Percentiles rank a stretch among this genome's conserved stretches.
Conservation (phyloP, 805 yeast genomes). For the Hagleromyces aurorensis region DNA sequence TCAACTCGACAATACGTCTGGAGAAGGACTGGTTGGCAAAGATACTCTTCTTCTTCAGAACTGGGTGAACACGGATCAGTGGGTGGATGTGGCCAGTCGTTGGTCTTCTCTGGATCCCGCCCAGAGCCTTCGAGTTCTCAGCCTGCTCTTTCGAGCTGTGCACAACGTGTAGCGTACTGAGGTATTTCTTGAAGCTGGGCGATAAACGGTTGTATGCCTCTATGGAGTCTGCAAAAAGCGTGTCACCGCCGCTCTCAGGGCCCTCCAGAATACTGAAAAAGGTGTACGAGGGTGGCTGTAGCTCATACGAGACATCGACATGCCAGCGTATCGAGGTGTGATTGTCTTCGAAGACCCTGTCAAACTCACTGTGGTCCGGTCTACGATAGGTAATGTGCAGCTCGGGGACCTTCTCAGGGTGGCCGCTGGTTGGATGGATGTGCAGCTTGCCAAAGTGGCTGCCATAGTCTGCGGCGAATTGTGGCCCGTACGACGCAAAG, state of each 20-base stretch:
- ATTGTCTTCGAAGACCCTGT: slow-evolving; percentile 19
- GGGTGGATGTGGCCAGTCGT: slow-evolving; percentile 52
- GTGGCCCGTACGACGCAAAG: slow-evolving; percentile 44
- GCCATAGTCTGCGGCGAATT: slow-evolving; percentile 42
- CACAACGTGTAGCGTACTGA: slow-evolving; percentile 53
- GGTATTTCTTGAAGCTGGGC: slow-evolving; percentile 48
- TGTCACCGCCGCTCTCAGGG: slow-evolving; percentile 65
- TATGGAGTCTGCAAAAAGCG: slow-evolving; percentile 55
- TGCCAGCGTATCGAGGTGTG: slow-evolving; percentile 42
- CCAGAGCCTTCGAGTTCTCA: slow-evolving; percentile 39
- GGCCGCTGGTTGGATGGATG: slow-evolving; percentile 65
- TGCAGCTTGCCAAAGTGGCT: slow-evolving; percentile 60
- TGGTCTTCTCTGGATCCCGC: slow-evolving; percentile 59
- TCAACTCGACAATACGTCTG: slow-evolving; percentile 59
- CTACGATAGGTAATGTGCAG: slow-evolving; percentile 53
- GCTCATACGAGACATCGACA: slow-evolving; percentile 65
- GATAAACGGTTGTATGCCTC: slow-evolving; percentile 68
- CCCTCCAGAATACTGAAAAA: slow-evolving; percentile 54
- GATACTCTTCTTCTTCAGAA: slow-evolving; percentile 50
- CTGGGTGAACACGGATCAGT: slow-evolving; percentile 63
- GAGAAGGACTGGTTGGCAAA: slow-evolving; percentile 54
- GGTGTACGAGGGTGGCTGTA: slow-evolving; percentile 63
- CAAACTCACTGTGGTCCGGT: slow-evolving; percentile 29
- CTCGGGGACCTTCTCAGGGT: slow-evolving; percentile 50
- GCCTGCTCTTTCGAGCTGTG: slow-evolving; percentile 70